A percentile compares a stretch with the other conserved stretches of the same genome.
phyloP scores from a whole-genome alignment of 1,284 basidiomycete species.

The Apiotrichum sp. region DNA sequence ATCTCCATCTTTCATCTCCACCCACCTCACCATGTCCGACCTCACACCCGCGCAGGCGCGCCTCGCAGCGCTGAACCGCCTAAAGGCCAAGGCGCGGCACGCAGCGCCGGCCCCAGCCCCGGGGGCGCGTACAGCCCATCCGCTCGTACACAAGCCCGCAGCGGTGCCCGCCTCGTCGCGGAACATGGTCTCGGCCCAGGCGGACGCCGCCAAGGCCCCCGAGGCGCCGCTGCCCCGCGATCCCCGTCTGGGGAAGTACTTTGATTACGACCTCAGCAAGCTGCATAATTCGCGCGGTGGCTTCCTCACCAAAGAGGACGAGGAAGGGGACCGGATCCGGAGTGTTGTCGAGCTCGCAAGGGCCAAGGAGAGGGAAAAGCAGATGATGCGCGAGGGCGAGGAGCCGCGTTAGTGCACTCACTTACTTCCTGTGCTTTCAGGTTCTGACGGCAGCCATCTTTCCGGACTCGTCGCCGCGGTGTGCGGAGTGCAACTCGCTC shows the following conservation, averaged over 20 bases:
- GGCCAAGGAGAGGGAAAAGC: slow-evolving; percentile 60
- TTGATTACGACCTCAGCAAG: slow-evolving; percentile 93
- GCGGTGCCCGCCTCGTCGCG: slow-evolving; percentile 30
- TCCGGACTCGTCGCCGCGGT: slow-evolving; percentile 66
- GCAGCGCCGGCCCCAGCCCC: slow-evolving; percentile 9
- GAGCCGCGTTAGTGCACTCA: slow-evolving; percentile 50
- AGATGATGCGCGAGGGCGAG: slow-evolving; percentile 68
- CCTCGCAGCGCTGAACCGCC: slow-evolving; percentile 44
- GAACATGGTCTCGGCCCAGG: slow-evolving; percentile 38
- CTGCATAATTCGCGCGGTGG: slow-evolving; percentile 90
- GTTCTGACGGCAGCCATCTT: slow-evolving; percentile 42
- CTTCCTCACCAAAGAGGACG: slow-evolving; percentile 58
- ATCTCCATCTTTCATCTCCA: neutral
- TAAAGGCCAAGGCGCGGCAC: slow-evolving; percentile 42
- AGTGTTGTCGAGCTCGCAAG: slow-evolving; percentile 65
- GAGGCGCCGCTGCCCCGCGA: slow-evolving; percentile 37
- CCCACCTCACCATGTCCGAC: slow-evolving; percentile 6
- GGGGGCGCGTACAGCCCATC: neutral
- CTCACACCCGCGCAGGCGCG: slow-evolving; percentile 39
- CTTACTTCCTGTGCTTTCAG: too few relatives aligned
- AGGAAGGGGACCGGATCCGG: slow-evolving; percentile 51
- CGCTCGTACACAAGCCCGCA: slow-evolving; percentile 29
- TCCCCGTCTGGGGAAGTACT: slow-evolving; percentile 59
- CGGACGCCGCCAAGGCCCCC: slow-evolving; percentile 8
- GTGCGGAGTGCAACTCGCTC: slow-evolving; percentile 70